These are phyloP conservation scores for Panicum miliaceum DNA, from an alignment of 176 grass and related monocot species.

Conservation along the genomic window DNA sequence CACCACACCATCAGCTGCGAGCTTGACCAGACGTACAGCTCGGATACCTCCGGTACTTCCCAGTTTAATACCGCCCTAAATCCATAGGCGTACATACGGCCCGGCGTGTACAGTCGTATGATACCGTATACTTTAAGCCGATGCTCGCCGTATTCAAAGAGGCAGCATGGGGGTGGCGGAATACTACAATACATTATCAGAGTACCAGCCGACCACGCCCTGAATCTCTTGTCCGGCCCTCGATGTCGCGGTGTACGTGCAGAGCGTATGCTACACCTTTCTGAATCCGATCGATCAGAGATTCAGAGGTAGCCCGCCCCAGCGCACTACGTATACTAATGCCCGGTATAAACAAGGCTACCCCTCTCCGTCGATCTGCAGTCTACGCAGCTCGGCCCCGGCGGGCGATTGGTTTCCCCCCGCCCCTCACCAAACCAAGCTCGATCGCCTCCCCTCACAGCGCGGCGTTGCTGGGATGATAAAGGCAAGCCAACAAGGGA, in stretches of 20 bases:
- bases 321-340: not conserved
- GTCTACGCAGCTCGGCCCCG: not conserved
- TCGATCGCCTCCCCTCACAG: not conserved
- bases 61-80: not conserved
- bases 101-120: not conserved
- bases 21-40: not conserved
- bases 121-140: not conserved
- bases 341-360: not conserved
- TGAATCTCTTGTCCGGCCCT: slow-evolving; percentile 16
- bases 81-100: not conserved
- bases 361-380: not conserved
- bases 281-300: not conserved
- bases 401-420: too few relatives aligned
- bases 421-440: not conserved
- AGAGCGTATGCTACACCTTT: slow-evolving; percentile 1
- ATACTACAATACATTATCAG: not conserved
- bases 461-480: slow-evolving; percentile 23
- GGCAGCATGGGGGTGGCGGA: not conserved
- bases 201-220: slow-evolving; percentile 16
- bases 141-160: slow-evolving; percentile 9
- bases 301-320: too few relatives aligned
- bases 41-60: not conserved
- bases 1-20: not conserved
- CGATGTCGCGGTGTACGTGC: slow-evolving; percentile 33
- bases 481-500: slow-evolving; percentile 49